Conservation (phyloP, 2,329 filamentous ascomycete species). For the Akanthomyces uredinophilus region DNA sequence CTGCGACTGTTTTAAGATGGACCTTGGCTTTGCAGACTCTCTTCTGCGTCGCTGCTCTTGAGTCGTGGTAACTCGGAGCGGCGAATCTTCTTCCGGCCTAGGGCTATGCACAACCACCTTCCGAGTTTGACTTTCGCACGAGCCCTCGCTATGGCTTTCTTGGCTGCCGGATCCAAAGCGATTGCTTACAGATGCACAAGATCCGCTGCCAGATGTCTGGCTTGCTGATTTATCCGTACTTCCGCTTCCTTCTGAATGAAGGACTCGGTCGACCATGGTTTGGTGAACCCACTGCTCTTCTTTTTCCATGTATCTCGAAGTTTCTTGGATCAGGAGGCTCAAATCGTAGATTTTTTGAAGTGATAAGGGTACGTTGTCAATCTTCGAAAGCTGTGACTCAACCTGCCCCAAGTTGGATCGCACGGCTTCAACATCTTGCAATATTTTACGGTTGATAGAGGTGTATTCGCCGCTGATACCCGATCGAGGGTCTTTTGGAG, state of each 20-base stretch:
- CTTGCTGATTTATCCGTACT: conserved; percentile 11
- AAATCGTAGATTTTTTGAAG: conserved; percentile 25
- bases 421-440: conserved; percentile 16
- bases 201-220: conserved; percentile 14
- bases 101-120: conserved; percentile 32
- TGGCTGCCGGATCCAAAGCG: neutral
- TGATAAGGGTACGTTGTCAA: conserved; percentile 17
- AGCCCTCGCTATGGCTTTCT: neutral
- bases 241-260: neutral
- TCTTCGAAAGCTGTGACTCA: conserved; percentile 15
- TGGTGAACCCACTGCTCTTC: conserved; percentile 28
- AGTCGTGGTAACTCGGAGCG: conserved; percentile 27
- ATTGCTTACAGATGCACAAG: neutral
- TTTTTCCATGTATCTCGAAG: conserved; percentile 24
- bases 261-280: conserved; percentile 18
- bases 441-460: neutral
- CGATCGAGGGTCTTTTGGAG: neutral
- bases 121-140: conserved; percentile 16
- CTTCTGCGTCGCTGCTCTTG: conserved; percentile 34
- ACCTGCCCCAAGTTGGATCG: conserved; percentile 15
- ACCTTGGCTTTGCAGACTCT: conserved; percentile 25
- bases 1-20: conserved; percentile 30
- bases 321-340: conserved; percentile 25
- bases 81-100: conserved; percentile 17
- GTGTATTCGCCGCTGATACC: neutral